A percentile compares a stretch with the other conserved stretches of the same genome.
Conservation (phyloP, 148 eudicot genomes). For the Spergularia bocconei region DNA sequence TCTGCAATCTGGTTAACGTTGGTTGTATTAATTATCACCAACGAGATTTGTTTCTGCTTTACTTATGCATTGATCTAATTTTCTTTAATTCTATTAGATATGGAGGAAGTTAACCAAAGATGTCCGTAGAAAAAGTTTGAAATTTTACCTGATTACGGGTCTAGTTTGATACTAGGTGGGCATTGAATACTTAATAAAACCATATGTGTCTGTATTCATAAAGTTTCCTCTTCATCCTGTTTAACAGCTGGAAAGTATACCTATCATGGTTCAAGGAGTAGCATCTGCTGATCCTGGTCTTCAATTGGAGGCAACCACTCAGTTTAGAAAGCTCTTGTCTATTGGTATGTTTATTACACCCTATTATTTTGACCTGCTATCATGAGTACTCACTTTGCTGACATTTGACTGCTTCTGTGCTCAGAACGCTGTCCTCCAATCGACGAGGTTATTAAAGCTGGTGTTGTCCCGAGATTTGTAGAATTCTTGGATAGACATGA, state of each 20-base stretch:
- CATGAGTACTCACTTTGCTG: conserved; percentile 2
- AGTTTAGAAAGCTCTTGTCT: conserved; percentile 78
- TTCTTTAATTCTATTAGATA: not conserved
- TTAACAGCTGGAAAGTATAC: conserved; percentile 75
- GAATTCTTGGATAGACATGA: conserved; percentile 83
- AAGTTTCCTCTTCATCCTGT: conserved; percentile 16
- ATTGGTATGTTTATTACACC: conserved; percentile 46
- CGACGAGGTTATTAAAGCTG: conserved; percentile 83
- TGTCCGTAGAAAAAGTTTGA: not conserved
- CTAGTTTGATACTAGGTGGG: not conserved
- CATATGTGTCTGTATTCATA: not conserved
- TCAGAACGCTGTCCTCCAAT: conserved; percentile 87
- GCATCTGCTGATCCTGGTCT: conserved; percentile 73
- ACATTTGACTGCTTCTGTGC: conserved; percentile 23
- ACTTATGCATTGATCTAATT: too few relatives aligned
- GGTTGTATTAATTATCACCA: too few relatives aligned
- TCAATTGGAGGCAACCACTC: conserved; percentile 86
- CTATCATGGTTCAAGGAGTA: conserved; percentile 84
- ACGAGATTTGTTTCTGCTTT: too few relatives aligned
- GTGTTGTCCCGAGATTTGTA: conserved; percentile 82
- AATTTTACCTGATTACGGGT: not conserved
- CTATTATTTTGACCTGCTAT: not conserved
- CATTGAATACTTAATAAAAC: not conserved
- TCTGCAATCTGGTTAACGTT: too few relatives aligned
- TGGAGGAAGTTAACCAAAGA: not conserved